phyloP scores from a whole-genome alignment of 441 rosid genomes.

The Syzygium malaccense region DNA sequence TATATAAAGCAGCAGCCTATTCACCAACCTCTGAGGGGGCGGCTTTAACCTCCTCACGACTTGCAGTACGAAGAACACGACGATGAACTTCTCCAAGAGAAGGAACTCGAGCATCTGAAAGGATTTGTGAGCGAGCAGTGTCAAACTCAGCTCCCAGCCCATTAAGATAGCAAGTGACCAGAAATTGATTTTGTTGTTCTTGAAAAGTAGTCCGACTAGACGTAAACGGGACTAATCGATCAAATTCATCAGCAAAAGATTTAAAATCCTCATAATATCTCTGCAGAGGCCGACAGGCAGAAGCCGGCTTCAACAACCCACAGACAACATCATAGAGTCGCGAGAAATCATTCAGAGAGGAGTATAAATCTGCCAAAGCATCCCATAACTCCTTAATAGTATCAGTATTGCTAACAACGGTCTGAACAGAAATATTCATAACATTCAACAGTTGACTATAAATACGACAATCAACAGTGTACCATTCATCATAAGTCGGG shows the following conservation, averaged over 20 bases:
- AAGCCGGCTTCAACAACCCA: not conserved
- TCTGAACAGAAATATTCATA: too few species aligned
- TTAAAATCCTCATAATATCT: not conserved
- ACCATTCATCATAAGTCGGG: not conserved
- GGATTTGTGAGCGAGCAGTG: not conserved
- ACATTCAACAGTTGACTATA: not conserved
- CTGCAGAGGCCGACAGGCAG: not conserved
- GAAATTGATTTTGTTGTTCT: not conserved
- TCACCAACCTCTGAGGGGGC: too few species aligned
- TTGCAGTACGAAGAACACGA: fast-evolving
- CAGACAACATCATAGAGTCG: not conserved
- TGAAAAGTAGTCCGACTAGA: not conserved
- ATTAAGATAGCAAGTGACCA: not conserved
- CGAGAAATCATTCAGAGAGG: too few species aligned
- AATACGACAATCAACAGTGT: not conserved
- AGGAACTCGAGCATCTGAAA: not conserved
- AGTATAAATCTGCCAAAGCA: not conserved
- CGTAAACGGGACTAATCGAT: not conserved
- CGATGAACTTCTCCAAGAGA: not conserved
- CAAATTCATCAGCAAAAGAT: not conserved
- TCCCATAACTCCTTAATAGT: too few species aligned
- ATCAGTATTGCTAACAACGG: too few species aligned
- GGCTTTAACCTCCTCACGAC: not conserved
- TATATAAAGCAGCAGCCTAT: too few species aligned
- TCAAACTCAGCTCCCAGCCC: not conserved